Evolutionary conservation across 1,284 basidiomycete species (phyloP), one percentile per base, ranked within the genome.

Genomic region (Cutaneotrichosporon spelunceum): DNA sequence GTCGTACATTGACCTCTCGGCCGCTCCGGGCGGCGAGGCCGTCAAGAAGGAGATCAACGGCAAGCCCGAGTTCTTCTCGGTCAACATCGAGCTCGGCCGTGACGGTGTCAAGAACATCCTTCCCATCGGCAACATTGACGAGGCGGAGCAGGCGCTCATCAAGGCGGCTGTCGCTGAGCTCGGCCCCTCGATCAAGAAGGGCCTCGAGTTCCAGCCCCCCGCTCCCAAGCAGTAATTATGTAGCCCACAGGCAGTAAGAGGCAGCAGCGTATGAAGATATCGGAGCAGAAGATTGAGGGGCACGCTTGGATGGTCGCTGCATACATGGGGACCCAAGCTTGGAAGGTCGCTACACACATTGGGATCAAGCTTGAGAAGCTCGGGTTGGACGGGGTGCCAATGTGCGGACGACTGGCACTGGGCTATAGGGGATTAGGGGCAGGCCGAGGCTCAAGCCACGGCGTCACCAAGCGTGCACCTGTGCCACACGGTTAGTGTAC

Each of bases 61-160:
- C 54, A 80, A 81, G 61, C 70, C 94, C 72, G 86, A 89, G 76
- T 96, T 88, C 84, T 96, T 96, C 85, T 90, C 91, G 24, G 88
- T 89, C 68, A 88, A 87, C 71, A 87, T 96, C 69, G 89, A 93
- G 82, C 89, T 96, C 68, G 90, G 91, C 73, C 69, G 78, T 42
- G 72, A 70, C 64, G 83, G 83, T 73, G 79, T 82, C 47, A 79
- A 83, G 73, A 82, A 83, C 79, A 81, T 84, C 68, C 77, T 81
- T 53, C 80, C 83, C 39, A 75, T 84, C 66, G 83, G 83, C 60
- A 69, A 79, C 68, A 71, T 83, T 62, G 79, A 80, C 63, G 77
- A 79, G 16, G 78, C 75, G 66, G 83, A 84, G 79, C 70, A 79
- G 65, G 70, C 70, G 58, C 76, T 83, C 47, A 72, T 84, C 68